Evolutionary conservation across 1,284 basidiomycete species (phyloP).

Genomic region (Pyrrhoderma noxium): DNA sequence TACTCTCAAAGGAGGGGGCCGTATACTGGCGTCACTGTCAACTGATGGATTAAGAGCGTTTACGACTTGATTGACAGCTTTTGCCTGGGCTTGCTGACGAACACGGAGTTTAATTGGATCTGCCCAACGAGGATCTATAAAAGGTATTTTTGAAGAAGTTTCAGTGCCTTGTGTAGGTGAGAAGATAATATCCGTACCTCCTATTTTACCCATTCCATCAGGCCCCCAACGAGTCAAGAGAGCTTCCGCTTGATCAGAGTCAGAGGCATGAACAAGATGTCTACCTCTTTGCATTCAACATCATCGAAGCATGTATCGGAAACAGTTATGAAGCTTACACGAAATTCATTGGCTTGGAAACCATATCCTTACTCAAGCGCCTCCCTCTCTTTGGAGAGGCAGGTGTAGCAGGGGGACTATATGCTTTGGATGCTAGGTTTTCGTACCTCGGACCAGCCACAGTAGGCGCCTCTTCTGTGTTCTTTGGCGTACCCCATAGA

Average conservation of each 20-base stretch:
- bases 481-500: conserved; percentile 40
- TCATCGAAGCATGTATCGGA: conserved; percentile 1
- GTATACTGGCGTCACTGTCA: conserved; percentile 34
- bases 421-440: conserved; percentile 30
- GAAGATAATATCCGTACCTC: conserved; percentile 46
- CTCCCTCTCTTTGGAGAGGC: conserved; percentile 40
- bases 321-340: conserved; percentile 48
- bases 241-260: conserved; percentile 86
- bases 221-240: conserved; percentile 86
- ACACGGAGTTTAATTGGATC: conserved; percentile 83
- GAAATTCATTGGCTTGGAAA: conserved; percentile 77
- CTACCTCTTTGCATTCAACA: conserved; percentile 32
- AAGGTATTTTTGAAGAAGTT: neutral
- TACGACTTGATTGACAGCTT: conserved; percentile 77
- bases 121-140: conserved; percentile 82
- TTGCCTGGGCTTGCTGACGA: conserved; percentile 66
- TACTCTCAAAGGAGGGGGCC: conserved; percentile 60
- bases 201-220: conserved; percentile 86
- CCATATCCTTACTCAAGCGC: conserved; percentile 79
- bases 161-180: conserved; percentile 15
- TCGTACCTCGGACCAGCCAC: conserved; percentile 59
- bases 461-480: conserved; percentile 25
- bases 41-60: conserved; percentile 56
- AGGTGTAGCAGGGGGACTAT: conserved; percentile 16
- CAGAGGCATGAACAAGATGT: conserved; percentile 90